Base-by-base conservation (phyloP, 495 filamentous ascomycete genomes). In the Rostrohypoxylon terebratum region DNA sequence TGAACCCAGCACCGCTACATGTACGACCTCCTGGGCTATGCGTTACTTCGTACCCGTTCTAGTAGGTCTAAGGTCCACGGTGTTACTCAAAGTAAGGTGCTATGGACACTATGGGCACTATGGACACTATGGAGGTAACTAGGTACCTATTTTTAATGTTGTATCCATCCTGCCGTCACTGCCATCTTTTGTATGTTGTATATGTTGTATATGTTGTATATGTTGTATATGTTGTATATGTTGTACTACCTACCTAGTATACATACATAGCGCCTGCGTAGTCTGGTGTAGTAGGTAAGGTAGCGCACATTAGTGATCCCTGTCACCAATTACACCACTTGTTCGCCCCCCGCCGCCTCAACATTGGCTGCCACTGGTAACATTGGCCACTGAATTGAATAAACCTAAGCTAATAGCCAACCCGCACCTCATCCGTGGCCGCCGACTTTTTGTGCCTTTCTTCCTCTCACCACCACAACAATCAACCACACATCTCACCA, bases 401-500 rank as follows among this genome's bases (percentile, higher is more conserved):
- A 61, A 67, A 61, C 63, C 31, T 59, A 42, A 68, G 61, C 59
- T 60, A 53, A 18, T 48, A 64, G 50, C 50, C 53, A 53, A 45
- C 54, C 71, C 57, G 10, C 48, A 53, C 48, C 31, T 16, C 50
- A 21, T 57, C 66, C 45, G 36, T 59, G 31, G 31, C 44, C 60
- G 59, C 70, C 70, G 48, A n/a, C 50, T 74, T 74, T 66, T 69
- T 57, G 45, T 45, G 42, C 65, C 47, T 63, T 42, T 59, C 31
- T 50, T 50, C 44, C 42, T 60, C 36, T 40, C 38, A 48, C 48
- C 53, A 60, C 42, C 59, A 60, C 64, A 65, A 53, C 59, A 4
- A 20, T 20, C n/a, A 45, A 45, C 42, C 42, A 45, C 42, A 28
- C 42, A 45, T 45, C 42, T 45, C 42, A 31, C 21, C 48, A n/a